Conservation (phyloP, 1,139 yeast species). For the Suhomyces ambrosiae region DNA sequence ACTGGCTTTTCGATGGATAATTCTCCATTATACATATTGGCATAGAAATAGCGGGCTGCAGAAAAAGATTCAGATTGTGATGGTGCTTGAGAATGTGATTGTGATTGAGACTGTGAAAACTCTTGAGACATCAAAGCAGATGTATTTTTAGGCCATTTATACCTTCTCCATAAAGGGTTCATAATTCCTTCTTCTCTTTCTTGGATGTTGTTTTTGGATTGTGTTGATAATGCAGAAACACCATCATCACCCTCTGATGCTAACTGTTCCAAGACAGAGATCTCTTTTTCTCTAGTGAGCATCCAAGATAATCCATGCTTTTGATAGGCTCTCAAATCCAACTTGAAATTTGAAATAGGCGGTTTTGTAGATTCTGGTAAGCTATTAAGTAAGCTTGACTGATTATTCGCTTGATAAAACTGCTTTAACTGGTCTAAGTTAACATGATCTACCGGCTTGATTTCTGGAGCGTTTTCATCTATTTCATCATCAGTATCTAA, state of each 20-base stretch:
- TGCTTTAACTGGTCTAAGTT: conserved; percentile 74
- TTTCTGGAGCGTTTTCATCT: conserved; percentile 19
- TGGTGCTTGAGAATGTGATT: conserved; percentile 7
- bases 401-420: conserved; percentile 69
- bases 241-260: conserved; percentile 23
- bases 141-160: conserved; percentile 66
- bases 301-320: conserved; percentile 83
- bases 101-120: conserved; percentile 2
- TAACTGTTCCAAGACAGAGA: conserved; percentile 38
- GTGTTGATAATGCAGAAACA: conserved; percentile 28
- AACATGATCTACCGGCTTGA: conserved; percentile 45
- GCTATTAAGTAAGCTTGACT: conserved; percentile 47
- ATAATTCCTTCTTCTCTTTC: conserved; percentile 53
- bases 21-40: conserved; percentile 82
- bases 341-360: conserved; percentile 51
- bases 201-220: conserved; percentile 28
- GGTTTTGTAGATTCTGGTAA: conserved; percentile 68
- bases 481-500: conserved; percentile 15
- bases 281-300: conserved; percentile 65
- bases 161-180: conserved; percentile 87
- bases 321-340: conserved; percentile 71
- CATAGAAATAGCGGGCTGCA: conserved; percentile 61
- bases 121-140: conserved; percentile 18
- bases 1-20: conserved; percentile 69
- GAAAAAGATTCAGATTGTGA: too few relatives aligned